Conservation (phyloP, 2,329 filamentous ascomycete genomes). For the Ophiostoma tasmaniense region DNA sequence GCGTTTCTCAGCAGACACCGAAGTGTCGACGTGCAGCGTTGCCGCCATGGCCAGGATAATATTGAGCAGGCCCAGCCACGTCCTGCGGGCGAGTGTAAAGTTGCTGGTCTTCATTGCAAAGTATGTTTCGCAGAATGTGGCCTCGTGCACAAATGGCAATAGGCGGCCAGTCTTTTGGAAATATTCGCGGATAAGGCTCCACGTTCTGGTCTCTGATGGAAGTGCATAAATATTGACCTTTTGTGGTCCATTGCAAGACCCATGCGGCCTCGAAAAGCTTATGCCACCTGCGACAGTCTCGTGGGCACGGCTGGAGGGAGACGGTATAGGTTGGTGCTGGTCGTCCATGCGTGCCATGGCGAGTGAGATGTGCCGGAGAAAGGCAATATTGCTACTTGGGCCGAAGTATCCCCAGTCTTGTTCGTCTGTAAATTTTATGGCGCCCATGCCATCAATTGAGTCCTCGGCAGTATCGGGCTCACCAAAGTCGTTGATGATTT, state of each 20-base stretch:
- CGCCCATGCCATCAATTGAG: not conserved
- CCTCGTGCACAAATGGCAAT: not conserved
- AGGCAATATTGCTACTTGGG: not conserved
- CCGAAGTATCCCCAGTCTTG: not conserved
- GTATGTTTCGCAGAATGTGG: not conserved
- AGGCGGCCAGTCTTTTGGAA: not conserved
- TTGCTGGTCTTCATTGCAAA: not conserved
- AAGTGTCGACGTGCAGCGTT: no score
- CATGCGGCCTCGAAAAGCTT: not conserved
- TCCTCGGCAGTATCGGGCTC: not conserved
- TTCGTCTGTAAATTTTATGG: not conserved
- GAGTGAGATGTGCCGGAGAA: not conserved
- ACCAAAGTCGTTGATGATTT: not conserved
- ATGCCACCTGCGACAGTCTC: not conserved
- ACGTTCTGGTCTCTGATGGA: not conserved
- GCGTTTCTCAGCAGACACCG: no score
- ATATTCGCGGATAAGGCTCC: not conserved
- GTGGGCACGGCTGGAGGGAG: not conserved
- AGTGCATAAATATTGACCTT: not conserved
- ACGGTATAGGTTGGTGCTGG: not conserved
- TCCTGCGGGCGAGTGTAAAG: not conserved
- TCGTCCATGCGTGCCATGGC: not conserved
- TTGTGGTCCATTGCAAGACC: not conserved
- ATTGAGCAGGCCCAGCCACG: not conserved
- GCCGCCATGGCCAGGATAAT: no score